Percentiles rank a stretch among this genome's conserved stretches.
Evolutionary conservation across 139 green algal genomes (phyloP).

Genomic region (Klebsormidium nitens): DNA sequence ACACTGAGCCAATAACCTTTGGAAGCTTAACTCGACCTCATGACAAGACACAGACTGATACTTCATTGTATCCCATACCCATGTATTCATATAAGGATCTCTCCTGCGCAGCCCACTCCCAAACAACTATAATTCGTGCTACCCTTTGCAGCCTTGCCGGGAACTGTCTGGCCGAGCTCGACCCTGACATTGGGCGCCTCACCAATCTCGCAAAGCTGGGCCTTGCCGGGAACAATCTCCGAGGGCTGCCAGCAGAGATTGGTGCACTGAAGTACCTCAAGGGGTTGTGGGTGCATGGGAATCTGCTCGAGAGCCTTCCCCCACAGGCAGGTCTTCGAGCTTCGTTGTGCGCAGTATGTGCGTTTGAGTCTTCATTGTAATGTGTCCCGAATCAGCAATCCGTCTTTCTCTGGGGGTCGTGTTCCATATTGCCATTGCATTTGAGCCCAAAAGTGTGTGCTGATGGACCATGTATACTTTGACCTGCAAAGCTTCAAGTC

Average conservation of each 20-base stretch:
- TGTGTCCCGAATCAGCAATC: background rate
- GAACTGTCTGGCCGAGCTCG: slow-evolving; percentile 11
- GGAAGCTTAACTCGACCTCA: too few species aligned
- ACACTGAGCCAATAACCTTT: too few species aligned
- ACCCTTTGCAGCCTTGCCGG: too few species aligned
- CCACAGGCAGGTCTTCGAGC: slow-evolving; percentile 1
- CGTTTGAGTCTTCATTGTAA: background rate
- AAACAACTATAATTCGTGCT: too few species aligned
- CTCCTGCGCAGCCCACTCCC: too few species aligned
- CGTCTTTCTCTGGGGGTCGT: background rate
- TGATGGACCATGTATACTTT: too few species aligned
- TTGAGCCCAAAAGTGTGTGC: too few species aligned
- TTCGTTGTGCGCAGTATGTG: background rate
- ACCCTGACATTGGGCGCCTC: slow-evolving; percentile 13
- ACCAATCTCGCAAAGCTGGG: slow-evolving; percentile 27
- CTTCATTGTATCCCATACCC: too few species aligned
- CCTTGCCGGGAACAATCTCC: slow-evolving; percentile 35
- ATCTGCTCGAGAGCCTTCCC: slow-evolving; percentile 21
- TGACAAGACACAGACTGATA: too few species aligned
- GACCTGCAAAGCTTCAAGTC: too few species aligned
- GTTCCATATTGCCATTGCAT: too few species aligned
- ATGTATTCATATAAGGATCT: too few species aligned
- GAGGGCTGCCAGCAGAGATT: slow-evolving; percentile 14
- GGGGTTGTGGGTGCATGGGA: slow-evolving; percentile 37
- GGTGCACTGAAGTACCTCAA: slow-evolving; percentile 8